These are phyloP conservation scores for Komagataella kurtzmanii DNA, from an alignment of 805 yeast genomes.

Conservation along the genomic window DNA sequence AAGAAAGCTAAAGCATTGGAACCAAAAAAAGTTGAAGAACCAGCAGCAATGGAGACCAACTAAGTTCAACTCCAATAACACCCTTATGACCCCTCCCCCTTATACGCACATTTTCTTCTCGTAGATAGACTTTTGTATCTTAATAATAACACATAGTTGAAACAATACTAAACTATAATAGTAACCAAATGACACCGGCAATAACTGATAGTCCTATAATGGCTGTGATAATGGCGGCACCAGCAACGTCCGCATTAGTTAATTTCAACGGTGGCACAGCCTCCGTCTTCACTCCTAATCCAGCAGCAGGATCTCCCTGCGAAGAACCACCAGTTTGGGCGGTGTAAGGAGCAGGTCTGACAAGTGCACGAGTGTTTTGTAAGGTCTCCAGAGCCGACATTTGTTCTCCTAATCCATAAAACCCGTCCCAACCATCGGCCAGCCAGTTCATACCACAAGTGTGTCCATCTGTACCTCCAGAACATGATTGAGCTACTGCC, in stretches of 20 bases:
- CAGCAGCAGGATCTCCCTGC: constrained; percentile 51
- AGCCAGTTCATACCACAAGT: constrained; percentile 80
- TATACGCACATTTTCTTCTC: background rate
- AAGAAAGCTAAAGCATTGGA: background rate
- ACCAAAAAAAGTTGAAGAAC: background rate
- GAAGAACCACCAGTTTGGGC: constrained; percentile 59
- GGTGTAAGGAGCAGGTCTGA: constrained; percentile 46
- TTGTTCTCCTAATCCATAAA: constrained; percentile 77
- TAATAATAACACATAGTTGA: background rate
- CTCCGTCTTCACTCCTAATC: constrained; percentile 28
- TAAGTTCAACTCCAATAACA: background rate
- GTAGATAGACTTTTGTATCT: background rate
- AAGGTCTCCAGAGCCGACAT: constrained; percentile 62
- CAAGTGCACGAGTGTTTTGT: constrained; percentile 25
- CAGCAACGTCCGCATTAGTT: constrained; percentile 40
- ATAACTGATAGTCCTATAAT: constrained; percentile 28
- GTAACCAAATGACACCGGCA: constrained; percentile 14
- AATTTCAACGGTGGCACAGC: constrained; percentile 27
- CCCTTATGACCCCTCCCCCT: background rate
- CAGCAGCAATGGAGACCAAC: background rate
- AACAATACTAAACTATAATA: constrained; percentile 5
- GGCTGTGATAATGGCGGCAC: constrained; percentile 57
- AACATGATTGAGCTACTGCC: constrained; percentile 70
- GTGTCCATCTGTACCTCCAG: constrained; percentile 76
- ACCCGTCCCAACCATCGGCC: constrained; percentile 43